Evolutionary conservation across 305 asterid species (phyloP).

Genomic region (Striga hermonthica): DNA sequence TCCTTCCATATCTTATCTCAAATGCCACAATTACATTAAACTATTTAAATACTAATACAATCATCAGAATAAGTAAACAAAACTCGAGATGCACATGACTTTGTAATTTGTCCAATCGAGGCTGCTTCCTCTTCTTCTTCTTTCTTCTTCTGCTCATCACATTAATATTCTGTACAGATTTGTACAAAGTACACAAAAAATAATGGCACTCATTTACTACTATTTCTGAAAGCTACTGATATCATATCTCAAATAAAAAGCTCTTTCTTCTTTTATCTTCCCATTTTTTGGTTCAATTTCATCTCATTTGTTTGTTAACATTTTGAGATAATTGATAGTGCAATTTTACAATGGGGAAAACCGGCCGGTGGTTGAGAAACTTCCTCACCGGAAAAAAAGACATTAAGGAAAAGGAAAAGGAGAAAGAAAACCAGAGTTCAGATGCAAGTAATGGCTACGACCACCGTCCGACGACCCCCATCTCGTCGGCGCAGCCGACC

Average conservation of each 20-base stretch:
- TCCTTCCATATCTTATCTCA: too few species aligned
- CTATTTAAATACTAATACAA: too few species aligned
- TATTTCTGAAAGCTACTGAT: slow-evolving; percentile 36
- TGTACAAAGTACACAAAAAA: slow-evolving; percentile 33
- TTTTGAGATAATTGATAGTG: slow-evolving; percentile 22
- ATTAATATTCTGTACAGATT: too few species aligned
- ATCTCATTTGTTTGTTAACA: slow-evolving; percentile 14
- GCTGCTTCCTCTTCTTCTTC: too few species aligned
- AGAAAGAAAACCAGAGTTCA: slow-evolving; percentile 16
- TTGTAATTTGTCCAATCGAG: too few species aligned
- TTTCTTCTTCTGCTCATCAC: too few species aligned
- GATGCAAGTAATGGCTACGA: slow-evolving; percentile 27
- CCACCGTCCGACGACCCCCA: slow-evolving; percentile 49
- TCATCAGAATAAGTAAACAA: too few species aligned
- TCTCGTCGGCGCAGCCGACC: slow-evolving; percentile 48
- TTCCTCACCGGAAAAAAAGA: slow-evolving; percentile 74
- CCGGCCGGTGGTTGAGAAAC: slow-evolving; percentile 75
- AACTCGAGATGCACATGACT: too few species aligned
- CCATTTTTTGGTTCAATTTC: slow-evolving; percentile 32
- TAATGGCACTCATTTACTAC: slow-evolving; percentile 27
- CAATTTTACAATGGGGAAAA: slow-evolving; percentile 70
- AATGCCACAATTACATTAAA: too few species aligned
- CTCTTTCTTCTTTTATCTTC: slow-evolving; percentile 21
- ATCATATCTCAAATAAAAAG: slow-evolving; percentile 24
- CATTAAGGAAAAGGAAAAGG: slow-evolving; percentile 33